Percentiles rank a stretch among this genome's conserved stretches.
phyloP scores from a whole-genome alignment of 257 asterid genomes.

The Handroanthus guayacan region DNA sequence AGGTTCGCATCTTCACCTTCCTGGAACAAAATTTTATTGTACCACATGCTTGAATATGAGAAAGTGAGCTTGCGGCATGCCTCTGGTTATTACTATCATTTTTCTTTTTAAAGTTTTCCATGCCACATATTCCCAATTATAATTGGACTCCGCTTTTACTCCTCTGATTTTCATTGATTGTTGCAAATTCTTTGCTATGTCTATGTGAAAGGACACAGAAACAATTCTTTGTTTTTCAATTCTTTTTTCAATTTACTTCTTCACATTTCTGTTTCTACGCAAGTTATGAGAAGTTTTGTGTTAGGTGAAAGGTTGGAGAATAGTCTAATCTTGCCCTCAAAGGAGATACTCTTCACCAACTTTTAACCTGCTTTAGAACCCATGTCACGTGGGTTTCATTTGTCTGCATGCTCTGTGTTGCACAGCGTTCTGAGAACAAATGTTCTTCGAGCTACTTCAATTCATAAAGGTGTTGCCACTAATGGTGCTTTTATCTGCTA shows the following conservation, averaged over 20 bases:
- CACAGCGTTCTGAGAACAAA: background rate
- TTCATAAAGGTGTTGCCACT: constrained; percentile 8
- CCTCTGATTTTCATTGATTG: background rate
- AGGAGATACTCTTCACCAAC: background rate
- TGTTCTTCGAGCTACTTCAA: background rate
- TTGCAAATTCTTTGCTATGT: constrained; percentile 1
- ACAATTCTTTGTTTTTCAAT: constrained; percentile 11
- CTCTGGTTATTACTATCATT: constrained; percentile 17
- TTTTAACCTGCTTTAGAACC: constrained; percentile 7
- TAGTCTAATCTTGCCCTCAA: background rate
- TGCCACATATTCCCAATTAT: background rate
- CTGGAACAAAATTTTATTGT: constrained; percentile 2
- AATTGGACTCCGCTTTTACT: background rate
- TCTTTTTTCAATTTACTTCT: background rate
- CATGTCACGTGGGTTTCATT: constrained; percentile 10
- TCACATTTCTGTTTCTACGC: background rate
- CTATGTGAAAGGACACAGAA: background rate
- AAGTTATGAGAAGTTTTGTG: background rate
- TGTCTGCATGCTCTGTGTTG: constrained; percentile 16
- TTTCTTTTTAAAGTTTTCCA: constrained; percentile 10
- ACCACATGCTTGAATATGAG: constrained; percentile 27
- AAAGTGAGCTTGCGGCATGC: constrained; percentile 11
- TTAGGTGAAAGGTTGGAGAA: constrained; percentile 11
- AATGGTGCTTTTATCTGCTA: constrained; percentile 14
- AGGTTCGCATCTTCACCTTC: constrained; percentile 60